phyloP scores from a whole-genome alignment of 2,329 filamentous ascomycete species.

The Hymenoscyphus fructigenus region DNA sequence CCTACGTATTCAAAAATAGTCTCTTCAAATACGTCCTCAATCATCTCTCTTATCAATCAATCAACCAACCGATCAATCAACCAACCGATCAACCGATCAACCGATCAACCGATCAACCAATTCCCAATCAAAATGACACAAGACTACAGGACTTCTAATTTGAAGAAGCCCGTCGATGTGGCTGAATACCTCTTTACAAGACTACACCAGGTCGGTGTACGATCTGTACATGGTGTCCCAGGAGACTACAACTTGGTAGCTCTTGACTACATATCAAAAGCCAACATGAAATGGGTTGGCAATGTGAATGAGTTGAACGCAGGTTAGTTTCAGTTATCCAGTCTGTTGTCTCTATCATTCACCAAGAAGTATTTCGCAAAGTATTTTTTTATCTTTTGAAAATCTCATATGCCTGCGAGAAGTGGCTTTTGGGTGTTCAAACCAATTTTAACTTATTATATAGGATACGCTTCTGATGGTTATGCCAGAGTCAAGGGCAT shows the following conservation, averaged over 20 bases:
- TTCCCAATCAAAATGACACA: conserved; percentile 38
- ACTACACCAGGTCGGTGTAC: conserved; percentile 62
- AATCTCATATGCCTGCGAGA: too few species aligned
- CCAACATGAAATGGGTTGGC: conserved; percentile 62
- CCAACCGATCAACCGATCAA: too few species aligned
- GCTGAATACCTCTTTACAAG: conserved; percentile 68
- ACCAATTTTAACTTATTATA: neutral
- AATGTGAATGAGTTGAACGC: conserved; percentile 75
- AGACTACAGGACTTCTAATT: conserved; percentile 40
- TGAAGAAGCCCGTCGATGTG: conserved; percentile 50
- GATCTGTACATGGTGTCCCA: conserved; percentile 67
- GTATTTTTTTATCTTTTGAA: too few species aligned
- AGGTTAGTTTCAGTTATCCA: conserved; percentile 43
- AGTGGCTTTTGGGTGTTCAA: too few species aligned
- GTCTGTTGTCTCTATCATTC: too few species aligned
- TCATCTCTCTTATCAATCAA: too few species aligned
- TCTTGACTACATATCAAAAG: conserved; percentile 62
- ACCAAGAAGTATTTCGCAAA: neutral
- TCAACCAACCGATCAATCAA: too few species aligned
- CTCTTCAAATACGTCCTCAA: too few species aligned
- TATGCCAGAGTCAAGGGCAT: conserved; percentile 74
- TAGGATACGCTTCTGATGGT: conserved; percentile 76
- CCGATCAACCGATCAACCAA: too few species aligned
- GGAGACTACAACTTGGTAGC: conserved; percentile 71
- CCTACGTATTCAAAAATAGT: too few species aligned